Base-by-base conservation (phyloP, 352 stramenopile genomes). In the Pythium plurisporium region DNA sequence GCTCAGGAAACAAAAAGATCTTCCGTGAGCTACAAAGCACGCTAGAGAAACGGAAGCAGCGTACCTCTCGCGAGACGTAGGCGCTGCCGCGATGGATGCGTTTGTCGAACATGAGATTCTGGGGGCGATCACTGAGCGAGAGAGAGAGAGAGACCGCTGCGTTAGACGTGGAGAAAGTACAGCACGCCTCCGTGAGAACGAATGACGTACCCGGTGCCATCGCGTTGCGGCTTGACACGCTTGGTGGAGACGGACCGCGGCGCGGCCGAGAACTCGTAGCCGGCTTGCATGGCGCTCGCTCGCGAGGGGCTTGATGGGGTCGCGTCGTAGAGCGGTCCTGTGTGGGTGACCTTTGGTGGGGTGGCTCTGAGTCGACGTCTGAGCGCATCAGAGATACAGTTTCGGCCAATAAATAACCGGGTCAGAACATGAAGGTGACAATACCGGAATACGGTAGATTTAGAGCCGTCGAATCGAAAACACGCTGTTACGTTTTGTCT, bases 21-120 rank as follows among this genome's bases (percentile, higher is more conserved):
- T n/a, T n/a, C n/a, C n/a, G n/a, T n/a, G n/a, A n/a, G n/a, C n/a
- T n/a, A n/a, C n/a, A n/a, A n/a, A n/a, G n/a, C n/a, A n/a, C n/a
- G n/a, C n/a, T n/a, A n/a, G n/a, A n/a, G n/a, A n/a, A n/a, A n/a
- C n/a, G n/a, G n/a, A n/a, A n/a, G n/a, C 48, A 20, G n/a, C 38
- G 50, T 57, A 84, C 72, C 51, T 86, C 79, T 43, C 77, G 70
- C 27, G 73, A 74, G 29, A 92, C 82, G 67, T 97, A 98, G 19
- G 92, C 97, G 52, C 93, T 98, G 9, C 94, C 91, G n/a, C 94
- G 86, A 34, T 97, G 85, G 34, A 98, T 81, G n/a, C 94, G 80
- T 40, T 81, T 79, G 65, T 98, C 91, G 47, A 83, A 97, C 93
- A 98, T 98, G 59, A 98, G 94, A 60, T 98, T 98, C 50, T 94